Conservation (phyloP, 2,329 filamentous ascomycete species). For the Proliferodiscus dingleyae region DNA sequence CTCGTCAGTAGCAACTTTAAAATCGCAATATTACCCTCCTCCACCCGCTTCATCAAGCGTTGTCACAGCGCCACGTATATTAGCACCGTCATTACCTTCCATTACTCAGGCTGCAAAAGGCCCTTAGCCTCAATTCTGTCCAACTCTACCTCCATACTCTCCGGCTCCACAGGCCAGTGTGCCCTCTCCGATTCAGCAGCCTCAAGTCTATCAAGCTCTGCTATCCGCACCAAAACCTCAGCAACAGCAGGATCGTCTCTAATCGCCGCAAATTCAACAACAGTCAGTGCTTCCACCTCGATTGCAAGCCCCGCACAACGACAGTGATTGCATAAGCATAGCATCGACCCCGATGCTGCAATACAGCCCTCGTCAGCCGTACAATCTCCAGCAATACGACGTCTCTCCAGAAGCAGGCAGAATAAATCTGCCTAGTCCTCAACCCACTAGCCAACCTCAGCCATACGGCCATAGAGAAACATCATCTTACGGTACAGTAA, state of each 20-base stretch:
- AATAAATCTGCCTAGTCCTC: not conserved
- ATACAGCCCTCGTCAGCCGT: not conserved
- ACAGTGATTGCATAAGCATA: constrained; percentile 35
- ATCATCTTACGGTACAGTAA: constrained; percentile 1
- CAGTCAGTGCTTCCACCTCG: constrained; percentile 37
- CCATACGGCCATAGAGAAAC: not conserved
- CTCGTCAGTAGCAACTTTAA: not conserved
- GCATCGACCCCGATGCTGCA: constrained; percentile 31
- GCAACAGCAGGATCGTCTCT: constrained; percentile 26
- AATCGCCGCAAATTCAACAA: constrained; percentile 40
- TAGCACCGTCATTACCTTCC: not conserved
- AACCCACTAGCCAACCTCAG: constrained; percentile 1
- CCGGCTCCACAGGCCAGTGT: constrained; percentile 26
- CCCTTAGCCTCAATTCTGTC: not conserved
- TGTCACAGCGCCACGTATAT: not conserved
- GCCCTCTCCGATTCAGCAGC: not conserved
- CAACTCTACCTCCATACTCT: constrained; percentile 40
- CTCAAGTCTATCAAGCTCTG: not conserved
- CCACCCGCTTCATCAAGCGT: not conserved
- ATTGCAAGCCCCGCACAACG: constrained; percentile 31
- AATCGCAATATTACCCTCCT: constrained; percentile 6
- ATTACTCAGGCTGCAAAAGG: not conserved
- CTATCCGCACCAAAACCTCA: constrained; percentile 13
- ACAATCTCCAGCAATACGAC: not conserved
- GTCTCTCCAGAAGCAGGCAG: constrained; percentile 11